Percentiles rank a stretch among this genome's conserved stretches.
phyloP scores from a whole-genome alignment of 108 stramenopile genomes.

The Cyclostephanos invisitatus region DNA sequence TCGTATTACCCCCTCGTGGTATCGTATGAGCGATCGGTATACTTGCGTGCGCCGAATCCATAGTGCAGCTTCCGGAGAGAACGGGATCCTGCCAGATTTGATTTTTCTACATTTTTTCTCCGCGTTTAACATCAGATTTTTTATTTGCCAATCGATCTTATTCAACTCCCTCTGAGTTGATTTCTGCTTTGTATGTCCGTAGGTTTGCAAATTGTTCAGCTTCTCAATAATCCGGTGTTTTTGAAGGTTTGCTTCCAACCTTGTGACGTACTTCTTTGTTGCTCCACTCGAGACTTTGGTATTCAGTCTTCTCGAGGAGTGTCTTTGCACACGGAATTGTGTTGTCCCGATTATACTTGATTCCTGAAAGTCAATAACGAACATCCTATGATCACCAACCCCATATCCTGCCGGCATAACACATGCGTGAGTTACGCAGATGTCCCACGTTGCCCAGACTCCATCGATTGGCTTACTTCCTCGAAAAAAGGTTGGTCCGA shows the following conservation, averaged over 20 bases:
- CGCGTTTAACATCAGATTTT: not conserved
- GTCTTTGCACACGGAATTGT: not conserved
- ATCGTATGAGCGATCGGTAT: not conserved
- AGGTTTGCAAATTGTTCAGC: too few species aligned
- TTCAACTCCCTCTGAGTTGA: not conserved
- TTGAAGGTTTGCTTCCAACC: not conserved
- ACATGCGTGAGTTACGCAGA: not conserved
- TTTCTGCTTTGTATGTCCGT: too few species aligned
- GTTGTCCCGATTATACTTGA: not conserved
- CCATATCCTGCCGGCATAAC: conserved; percentile 20
- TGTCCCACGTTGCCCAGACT: conserved; percentile 4
- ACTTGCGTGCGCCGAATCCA: conserved; percentile 15
- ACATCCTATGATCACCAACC: conserved; percentile 14
- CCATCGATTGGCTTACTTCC: conserved; percentile 7
- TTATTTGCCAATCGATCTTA: not conserved
- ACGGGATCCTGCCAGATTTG: not conserved
- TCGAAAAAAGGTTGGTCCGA: conserved; percentile 15
- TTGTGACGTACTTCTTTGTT: not conserved
- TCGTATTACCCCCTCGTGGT: not conserved
- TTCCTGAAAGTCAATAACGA: conserved; percentile 5
- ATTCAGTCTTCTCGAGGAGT: not conserved
- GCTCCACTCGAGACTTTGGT: conserved; percentile 1
- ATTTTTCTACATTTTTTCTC: conserved; percentile 20
- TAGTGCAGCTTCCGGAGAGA: conserved; percentile 9
- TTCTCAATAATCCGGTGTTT: not conserved